phyloP scores from a whole-genome alignment of 2,329 filamentous ascomycete genomes.

The Pestalotiopsis sp. region DNA sequence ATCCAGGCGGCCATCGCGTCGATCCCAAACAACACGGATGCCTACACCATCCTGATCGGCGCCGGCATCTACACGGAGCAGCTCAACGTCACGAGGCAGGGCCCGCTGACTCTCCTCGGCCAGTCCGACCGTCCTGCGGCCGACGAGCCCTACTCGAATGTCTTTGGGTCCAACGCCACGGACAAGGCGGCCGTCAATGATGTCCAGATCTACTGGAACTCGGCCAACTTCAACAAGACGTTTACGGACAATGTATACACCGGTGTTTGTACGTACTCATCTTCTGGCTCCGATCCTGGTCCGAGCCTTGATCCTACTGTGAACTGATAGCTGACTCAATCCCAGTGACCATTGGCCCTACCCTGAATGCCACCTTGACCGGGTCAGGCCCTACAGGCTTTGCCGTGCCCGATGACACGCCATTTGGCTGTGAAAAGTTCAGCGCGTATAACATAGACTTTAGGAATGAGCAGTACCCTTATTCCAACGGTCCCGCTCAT shows the following conservation, averaged over 20 bases:
- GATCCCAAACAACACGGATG: constrained; percentile 41
- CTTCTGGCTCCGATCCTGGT: no score
- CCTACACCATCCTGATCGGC: constrained; percentile 61
- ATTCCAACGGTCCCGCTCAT: constrained; percentile 57
- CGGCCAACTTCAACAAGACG: constrained; percentile 9
- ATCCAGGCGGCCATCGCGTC: constrained; percentile 46
- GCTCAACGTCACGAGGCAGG: constrained; percentile 65
- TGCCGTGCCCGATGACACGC: constrained; percentile 60
- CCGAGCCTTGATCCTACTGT: no score
- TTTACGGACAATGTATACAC: constrained; percentile 12
- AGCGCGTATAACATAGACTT: constrained; percentile 70
- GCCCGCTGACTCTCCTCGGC: constrained; percentile 64
- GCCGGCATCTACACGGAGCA: constrained; percentile 65
- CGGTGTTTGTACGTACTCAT: neutral
- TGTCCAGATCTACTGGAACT: constrained; percentile 13
- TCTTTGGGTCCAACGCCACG: constrained; percentile 5
- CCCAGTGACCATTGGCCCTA: constrained; percentile 63
- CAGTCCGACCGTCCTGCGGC: constrained; percentile 46
- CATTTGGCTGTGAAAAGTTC: constrained; percentile 66
- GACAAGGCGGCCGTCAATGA: constrained; percentile 50
- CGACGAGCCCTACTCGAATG: constrained; percentile 34
- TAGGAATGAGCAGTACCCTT: constrained; percentile 58
- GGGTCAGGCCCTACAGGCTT: constrained; percentile 65
- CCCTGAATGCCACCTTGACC: constrained; percentile 62
- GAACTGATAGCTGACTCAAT: neutral